Base-by-base conservation (phyloP, 306 rosid species). In the Fagus crenata region DNA sequence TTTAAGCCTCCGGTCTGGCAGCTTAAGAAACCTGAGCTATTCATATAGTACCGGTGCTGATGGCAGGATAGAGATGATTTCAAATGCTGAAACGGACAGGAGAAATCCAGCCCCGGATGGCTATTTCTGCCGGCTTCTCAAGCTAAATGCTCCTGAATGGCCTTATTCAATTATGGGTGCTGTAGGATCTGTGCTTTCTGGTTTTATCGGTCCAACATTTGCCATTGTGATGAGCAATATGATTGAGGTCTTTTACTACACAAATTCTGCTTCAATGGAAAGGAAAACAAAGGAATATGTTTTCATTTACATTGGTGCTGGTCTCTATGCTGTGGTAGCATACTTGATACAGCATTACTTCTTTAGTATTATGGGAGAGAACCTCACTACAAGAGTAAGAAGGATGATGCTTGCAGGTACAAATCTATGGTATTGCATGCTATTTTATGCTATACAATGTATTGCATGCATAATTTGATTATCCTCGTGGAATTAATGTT, bases 351-450 rank as follows among this genome's bases (percentile, higher is more conserved):
- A 95, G n/a, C 99, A 95, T 86, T 95, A 95, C 89, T 95, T 95
- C 80, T 92, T 90, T 81, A 92, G 97, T 61, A 95, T 95, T 72
- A 95, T 95, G 99, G 99, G 99, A 74, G 99, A 95, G 81, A 95
- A 95, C 83, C 97, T 95, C 77, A 95, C 99, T 46, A 95, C 99
- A 40, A 92, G 99, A 87, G 99, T 95, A 32, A 87, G 99, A 78
- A 95, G 99, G 83, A 95, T 92, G 99, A 95, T 95, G 99, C 99
- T 95, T 74, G 97, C 99, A 53, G 97, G 99, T 95, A 85, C 37
- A 67, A 1, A 14, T 81, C 37, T 72, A 41, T 2, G 5, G 5
- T 9, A 11, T 22, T 36, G n/a, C 55, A 12, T 40, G 14, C 12
- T 58, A 17, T 15, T 58, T 58, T 7, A 58, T 8, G 13, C 35